Conservation (phyloP, 768 basidiomycete genomes). For the Mycena galopus region DNA sequence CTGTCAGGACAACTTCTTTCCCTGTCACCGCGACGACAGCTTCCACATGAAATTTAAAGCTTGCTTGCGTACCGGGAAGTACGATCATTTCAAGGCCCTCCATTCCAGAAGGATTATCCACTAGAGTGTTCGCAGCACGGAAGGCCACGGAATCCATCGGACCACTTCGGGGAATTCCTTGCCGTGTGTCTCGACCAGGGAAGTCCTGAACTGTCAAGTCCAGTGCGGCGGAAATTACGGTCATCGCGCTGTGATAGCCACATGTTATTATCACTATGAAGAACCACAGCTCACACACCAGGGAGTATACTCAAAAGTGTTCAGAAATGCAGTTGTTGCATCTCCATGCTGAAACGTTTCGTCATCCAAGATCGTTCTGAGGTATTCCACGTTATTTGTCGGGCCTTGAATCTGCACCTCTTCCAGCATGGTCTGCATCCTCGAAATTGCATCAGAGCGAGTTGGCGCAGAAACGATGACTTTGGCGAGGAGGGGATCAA, state of each 20-base stretch:
- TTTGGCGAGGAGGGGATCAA: conserved; percentile 73
- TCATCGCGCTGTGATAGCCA: conserved; percentile 55
- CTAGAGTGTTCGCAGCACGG: conserved; percentile 68
- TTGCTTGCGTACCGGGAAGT: conserved; percentile 57
- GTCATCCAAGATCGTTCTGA: conserved; percentile 58
- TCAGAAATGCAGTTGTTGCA: conserved; percentile 64
- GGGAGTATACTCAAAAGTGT: conserved; percentile 56
- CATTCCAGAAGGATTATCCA: conserved; percentile 61
- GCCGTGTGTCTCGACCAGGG: conserved; percentile 63
- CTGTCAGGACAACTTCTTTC: conserved; percentile 54
- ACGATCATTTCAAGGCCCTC: conserved; percentile 71
- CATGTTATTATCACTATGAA: too few species aligned
- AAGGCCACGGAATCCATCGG: conserved; percentile 75
- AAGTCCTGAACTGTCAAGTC: conserved; percentile 72
- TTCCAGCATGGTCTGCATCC: conserved; percentile 56
- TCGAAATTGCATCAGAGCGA: conserved; percentile 58
- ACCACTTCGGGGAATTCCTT: conserved; percentile 74
- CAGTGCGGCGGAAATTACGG: conserved; percentile 66
- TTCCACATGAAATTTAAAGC: conserved; percentile 62
- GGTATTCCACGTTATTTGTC: conserved; percentile 69
- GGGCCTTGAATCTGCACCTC: conserved; percentile 65
- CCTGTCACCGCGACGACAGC: conserved; percentile 71
- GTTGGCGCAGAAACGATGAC: conserved; percentile 64
- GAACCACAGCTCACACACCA: too few species aligned
- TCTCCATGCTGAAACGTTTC: conserved; percentile 55